phyloP scores from a whole-genome alignment of 2,329 filamentous ascomycete genomes.

The Xylaria sp. region DNA sequence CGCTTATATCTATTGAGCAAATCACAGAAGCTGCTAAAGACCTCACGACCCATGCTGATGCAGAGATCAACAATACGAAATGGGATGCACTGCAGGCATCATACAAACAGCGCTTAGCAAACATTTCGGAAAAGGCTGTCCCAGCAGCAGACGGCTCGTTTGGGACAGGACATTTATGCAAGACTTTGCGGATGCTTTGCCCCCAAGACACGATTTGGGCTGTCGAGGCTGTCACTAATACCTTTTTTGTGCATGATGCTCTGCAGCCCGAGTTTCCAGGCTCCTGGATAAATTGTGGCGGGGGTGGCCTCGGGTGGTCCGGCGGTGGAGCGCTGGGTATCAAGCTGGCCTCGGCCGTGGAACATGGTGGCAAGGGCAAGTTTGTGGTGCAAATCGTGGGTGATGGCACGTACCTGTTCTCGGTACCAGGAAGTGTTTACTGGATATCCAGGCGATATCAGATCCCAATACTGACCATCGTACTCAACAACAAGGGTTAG shows the following conservation, averaged over 20 bases:
- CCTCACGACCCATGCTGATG: constrained; percentile 55
- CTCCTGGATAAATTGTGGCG: constrained; percentile 65
- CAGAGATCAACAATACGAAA: constrained; percentile 54
- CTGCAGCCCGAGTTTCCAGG: constrained; percentile 68
- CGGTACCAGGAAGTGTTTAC: constrained; percentile 64
- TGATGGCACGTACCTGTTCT: constrained; percentile 68
- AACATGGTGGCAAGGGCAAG: constrained; percentile 56
- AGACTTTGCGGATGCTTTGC: constrained; percentile 51
- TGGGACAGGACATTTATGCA: constrained; percentile 61
- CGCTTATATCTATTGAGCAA: constrained; percentile 73
- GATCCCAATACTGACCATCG: constrained; percentile 65
- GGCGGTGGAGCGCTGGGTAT: constrained; percentile 63
- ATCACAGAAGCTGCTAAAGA: constrained; percentile 65
- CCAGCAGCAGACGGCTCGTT: constrained; percentile 72
- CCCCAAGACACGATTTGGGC: constrained; percentile 73
- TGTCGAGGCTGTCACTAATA: constrained; percentile 79
- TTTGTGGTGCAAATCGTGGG: constrained; percentile 68
- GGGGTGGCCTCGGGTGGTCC: constrained; percentile 65
- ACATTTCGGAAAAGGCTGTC: constrained; percentile 66
- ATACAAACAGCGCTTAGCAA: constrained; percentile 68
- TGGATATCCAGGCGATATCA: constrained; percentile 66
- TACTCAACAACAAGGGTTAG: constrained; percentile 67
- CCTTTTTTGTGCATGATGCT: constrained; percentile 73
- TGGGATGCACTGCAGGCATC: constrained; percentile 66
- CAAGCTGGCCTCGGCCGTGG: constrained; percentile 58